Conservation (phyloP, 495 filamentous ascomycete genomes). For the Sordaria brevicollis region DNA sequence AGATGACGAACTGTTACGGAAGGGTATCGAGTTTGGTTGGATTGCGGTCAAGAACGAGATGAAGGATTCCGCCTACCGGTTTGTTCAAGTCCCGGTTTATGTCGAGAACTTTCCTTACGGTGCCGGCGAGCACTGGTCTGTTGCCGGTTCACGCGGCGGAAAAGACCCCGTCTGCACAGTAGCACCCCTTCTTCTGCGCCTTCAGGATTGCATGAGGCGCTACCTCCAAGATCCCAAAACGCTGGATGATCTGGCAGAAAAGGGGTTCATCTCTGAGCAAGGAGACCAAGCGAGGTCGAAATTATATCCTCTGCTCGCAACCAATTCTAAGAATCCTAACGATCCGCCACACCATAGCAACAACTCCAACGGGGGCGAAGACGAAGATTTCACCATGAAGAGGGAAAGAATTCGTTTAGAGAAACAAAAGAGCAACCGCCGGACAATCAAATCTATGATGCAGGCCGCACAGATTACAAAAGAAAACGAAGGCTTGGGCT, state of each 20-base stretch:
- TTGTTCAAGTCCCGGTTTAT: slow-evolving; percentile 71
- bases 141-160: slow-evolving; percentile 33
- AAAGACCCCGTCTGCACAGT: slow-evolving; percentile 32
- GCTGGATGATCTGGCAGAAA: too few species aligned
- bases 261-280: too few species aligned
- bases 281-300: too few species aligned
- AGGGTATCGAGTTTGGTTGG: slow-evolving; percentile 54
- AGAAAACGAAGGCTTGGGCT: background rate
- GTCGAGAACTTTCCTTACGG: slow-evolving; percentile 47
- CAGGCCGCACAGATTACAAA: slow-evolving; percentile 3
- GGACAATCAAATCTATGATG: slow-evolving; percentile 4
- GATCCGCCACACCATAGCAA: too few species aligned
- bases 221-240: slow-evolving; percentile 8
- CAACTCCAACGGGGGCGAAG: too few species aligned
- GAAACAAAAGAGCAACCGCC: background rate
- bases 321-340: too few species aligned
- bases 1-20: slow-evolving; percentile 49
- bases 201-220: slow-evolving; percentile 30
- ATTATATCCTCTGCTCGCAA: too few species aligned
- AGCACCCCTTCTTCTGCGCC: slow-evolving; percentile 24
- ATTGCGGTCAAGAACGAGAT: slow-evolving; percentile 45
- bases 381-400: too few species aligned
- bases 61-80: slow-evolving; percentile 54
- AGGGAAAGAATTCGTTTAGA: too few species aligned
- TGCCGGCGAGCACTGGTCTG: slow-evolving; percentile 51